Percentiles rank a stretch among this genome's conserved stretches.
These are phyloP conservation scores for Anisodus acutangulus DNA, from an alignment of 257 asterid genomes.

Conservation along the genomic window DNA sequence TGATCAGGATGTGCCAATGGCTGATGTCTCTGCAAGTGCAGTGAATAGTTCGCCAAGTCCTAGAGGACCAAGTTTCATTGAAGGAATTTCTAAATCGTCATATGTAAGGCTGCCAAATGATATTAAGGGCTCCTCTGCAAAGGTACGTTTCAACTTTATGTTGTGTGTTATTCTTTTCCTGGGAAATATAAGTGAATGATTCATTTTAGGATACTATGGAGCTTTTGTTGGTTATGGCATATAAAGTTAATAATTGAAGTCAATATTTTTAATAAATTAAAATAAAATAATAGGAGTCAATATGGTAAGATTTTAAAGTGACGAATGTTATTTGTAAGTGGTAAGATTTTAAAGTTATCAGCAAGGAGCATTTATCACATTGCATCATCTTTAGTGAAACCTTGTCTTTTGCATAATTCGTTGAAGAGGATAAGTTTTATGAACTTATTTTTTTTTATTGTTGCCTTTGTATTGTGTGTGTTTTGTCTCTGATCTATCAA, in stretches of 20 bases:
- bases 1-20: constrained; percentile 85
- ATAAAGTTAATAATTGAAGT: neutral
- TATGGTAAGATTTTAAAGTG: neutral
- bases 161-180: constrained; percentile 5
- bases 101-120: constrained; percentile 86
- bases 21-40: constrained; percentile 65
- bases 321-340: neutral
- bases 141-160: constrained; percentile 52
- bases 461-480: neutral
- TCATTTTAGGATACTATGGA: neutral
- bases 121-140: constrained; percentile 80
- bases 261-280: neutral
- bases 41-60: constrained; percentile 53
- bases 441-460: neutral
- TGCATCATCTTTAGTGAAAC: neutral
- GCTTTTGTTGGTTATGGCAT: constrained; percentile 12
- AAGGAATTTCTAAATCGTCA: constrained; percentile 93
- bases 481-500: neutral
- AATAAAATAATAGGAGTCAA: neutral
- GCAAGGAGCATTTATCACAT: constrained; percentile 13
- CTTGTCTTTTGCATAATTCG: neutral
- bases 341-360: neutral
- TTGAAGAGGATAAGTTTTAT: neutral
- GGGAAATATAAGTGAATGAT: constrained; percentile 14
- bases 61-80: constrained; percentile 86